Conservation (phyloP, 352 stramenopile species). For the Phytophthora meadii region DNA sequence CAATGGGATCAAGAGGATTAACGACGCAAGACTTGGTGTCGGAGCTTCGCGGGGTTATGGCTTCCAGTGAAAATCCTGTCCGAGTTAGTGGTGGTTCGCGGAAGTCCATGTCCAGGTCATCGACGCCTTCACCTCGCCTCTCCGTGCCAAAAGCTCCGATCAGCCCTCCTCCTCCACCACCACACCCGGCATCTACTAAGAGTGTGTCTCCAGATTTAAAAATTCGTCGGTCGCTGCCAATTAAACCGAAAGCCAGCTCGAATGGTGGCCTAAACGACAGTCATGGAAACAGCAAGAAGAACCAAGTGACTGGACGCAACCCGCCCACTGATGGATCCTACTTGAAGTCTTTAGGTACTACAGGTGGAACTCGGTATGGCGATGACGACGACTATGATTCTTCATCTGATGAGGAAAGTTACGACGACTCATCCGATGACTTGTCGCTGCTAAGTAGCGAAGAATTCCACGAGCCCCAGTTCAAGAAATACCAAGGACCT, state of each 20-base stretch:
- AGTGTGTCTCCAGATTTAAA: slow-evolving; percentile 9
- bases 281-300: slow-evolving; percentile 16
- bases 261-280: slow-evolving; percentile 21
- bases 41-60: slow-evolving; percentile 73
- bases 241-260: slow-evolving; percentile 14
- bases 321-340: slow-evolving; percentile 28
- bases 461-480: slow-evolving; percentile 32
- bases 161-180: slow-evolving; percentile 24
- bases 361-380: slow-evolving; percentile 28
- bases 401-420: slow-evolving; percentile 47
- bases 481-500: slow-evolving; percentile 33
- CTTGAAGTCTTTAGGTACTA: slow-evolving; percentile 38
- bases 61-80: slow-evolving; percentile 59
- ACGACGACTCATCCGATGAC: slow-evolving; percentile 43
- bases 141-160: slow-evolving; percentile 15
- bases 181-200: slow-evolving; percentile 17
- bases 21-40: slow-evolving; percentile 64
- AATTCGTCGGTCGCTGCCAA: slow-evolving; percentile 8
- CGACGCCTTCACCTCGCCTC: slow-evolving; percentile 23
- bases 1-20: slow-evolving; percentile 20
- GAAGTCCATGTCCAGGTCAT: slow-evolving; percentile 40
- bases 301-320: slow-evolving; percentile 1
- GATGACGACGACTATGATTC: slow-evolving; percentile 37
- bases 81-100: slow-evolving; percentile 27
- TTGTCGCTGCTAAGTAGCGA: slow-evolving; percentile 44